A percentile compares a stretch with the other conserved stretches of the same genome.
These are phyloP conservation scores for Microcera coccophila DNA, from an alignment of 2,329 filamentous ascomycete species.

Conservation along the genomic window DNA sequence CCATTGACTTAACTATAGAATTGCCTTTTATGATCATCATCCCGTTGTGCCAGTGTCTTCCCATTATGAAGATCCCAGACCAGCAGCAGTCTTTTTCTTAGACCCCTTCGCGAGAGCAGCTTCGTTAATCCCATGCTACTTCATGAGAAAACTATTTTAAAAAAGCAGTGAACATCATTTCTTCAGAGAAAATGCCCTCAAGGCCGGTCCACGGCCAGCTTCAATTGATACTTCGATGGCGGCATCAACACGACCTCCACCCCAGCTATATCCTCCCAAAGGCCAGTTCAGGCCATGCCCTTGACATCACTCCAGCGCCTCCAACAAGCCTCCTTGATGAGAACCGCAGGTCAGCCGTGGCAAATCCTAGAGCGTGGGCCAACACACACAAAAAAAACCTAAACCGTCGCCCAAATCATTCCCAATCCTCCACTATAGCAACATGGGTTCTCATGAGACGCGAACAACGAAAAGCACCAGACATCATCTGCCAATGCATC, in stretches of 20 bases:
- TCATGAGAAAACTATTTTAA: neutral
- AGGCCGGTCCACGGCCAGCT: conserved; percentile 23
- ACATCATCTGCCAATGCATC: conserved; percentile 49
- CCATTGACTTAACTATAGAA: neutral
- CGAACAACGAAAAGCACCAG: conserved; percentile 41
- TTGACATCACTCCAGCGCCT: conserved; percentile 23
- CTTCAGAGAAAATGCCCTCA: conserved; percentile 26
- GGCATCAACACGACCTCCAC: conserved; percentile 23
- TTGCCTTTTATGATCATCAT: conserved; percentile 9
- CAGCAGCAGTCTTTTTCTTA: conserved; percentile 20
- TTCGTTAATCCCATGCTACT: conserved; percentile 1
- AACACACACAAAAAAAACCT: conserved; percentile 19
- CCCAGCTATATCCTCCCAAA: conserved; percentile 17
- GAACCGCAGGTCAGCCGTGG: conserved; percentile 21
- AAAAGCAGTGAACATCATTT: conserved; percentile 16
- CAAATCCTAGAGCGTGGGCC: conserved; percentile 20
- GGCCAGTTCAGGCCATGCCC: conserved; percentile 17
- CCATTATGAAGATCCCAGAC: conserved; percentile 15
- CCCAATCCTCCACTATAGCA: conserved; percentile 24
- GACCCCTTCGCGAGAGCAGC: conserved; percentile 8
- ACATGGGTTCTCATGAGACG: conserved; percentile 27
- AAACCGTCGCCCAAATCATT: conserved; percentile 19
- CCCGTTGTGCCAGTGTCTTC: conserved; percentile 16
- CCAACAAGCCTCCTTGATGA: conserved; percentile 15
- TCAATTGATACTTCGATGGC: conserved; percentile 28